Evolutionary conservation across 768 basidiomycete genomes (phyloP).

Genomic region (Tylopilus plumbeoviolaceoides): DNA sequence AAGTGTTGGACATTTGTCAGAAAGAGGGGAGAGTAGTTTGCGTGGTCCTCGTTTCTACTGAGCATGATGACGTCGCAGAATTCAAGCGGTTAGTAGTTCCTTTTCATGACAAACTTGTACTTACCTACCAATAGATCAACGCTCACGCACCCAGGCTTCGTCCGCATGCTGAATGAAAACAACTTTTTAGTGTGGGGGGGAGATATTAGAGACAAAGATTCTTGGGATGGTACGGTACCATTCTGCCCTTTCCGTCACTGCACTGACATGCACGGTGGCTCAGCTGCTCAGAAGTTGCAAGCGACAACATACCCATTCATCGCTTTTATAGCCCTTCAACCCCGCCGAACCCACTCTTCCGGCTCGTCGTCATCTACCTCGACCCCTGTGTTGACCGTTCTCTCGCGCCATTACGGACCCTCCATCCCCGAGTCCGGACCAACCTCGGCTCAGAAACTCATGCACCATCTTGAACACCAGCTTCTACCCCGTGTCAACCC

Average conservation of each 20-base stretch:
- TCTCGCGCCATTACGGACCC: slow-evolving; percentile 81
- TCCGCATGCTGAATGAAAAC: slow-evolving; percentile 66
- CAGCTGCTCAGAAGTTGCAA: slow-evolving; percentile 69
- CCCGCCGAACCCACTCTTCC: slow-evolving; percentile 44
- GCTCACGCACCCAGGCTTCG: slow-evolving; percentile 67
- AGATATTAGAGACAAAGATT: slow-evolving; percentile 78
- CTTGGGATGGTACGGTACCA: slow-evolving; percentile 59
- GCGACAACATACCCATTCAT: slow-evolving; percentile 92
- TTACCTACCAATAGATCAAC: slow-evolving; percentile 47
- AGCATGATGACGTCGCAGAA: slow-evolving; percentile 84
- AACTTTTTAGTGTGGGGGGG: slow-evolving; percentile 88
- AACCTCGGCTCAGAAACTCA: slow-evolving; percentile 62
- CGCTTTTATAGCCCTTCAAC: slow-evolving; percentile 86
- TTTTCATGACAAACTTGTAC: background rate
- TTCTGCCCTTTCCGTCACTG: background rate
- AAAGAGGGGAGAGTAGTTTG: slow-evolving; percentile 72
- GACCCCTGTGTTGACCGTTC: slow-evolving; percentile 63
- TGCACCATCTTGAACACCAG: slow-evolving; percentile 61
- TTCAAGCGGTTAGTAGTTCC: slow-evolving; percentile 67
- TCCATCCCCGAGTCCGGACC: slow-evolving; percentile 45
- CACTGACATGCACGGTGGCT: background rate
- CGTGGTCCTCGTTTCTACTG: slow-evolving; percentile 78
- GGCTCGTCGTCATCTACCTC: slow-evolving; percentile 33
- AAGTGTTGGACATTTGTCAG: slow-evolving; percentile 66
- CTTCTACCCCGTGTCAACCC: slow-evolving; percentile 80